These are phyloP conservation scores for Priceomyces carsonii DNA, from an alignment of 805 yeast genomes.

Conservation along the genomic window DNA sequence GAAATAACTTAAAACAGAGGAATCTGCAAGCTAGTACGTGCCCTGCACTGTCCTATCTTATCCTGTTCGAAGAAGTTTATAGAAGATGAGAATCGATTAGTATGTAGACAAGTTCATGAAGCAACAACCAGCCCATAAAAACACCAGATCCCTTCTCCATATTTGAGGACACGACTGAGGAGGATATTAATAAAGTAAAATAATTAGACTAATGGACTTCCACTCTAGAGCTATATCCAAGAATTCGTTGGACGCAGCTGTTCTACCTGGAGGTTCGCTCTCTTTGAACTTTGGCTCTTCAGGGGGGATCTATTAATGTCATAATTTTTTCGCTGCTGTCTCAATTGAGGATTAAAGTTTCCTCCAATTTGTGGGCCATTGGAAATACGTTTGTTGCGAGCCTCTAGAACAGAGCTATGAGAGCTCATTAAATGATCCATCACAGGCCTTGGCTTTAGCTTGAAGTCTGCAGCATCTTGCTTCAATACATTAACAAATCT, in stretches of 20 bases:
- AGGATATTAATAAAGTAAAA: no score
- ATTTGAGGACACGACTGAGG: no score
- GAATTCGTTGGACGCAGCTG: slow-evolving; percentile 27
- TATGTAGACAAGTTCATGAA: no score
- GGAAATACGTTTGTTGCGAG: slow-evolving; percentile 9
- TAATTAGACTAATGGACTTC: no score
- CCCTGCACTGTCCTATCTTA: no score
- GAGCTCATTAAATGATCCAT: slow-evolving; percentile 11
- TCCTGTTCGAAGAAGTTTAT: no score
- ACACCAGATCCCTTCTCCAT: no score
- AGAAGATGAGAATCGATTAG: no score
- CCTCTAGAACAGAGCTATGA: slow-evolving; percentile 6
- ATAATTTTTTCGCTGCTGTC: slow-evolving; percentile 26
- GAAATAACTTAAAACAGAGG: no score
- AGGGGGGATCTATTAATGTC: slow-evolving; percentile 20
- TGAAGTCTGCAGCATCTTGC: slow-evolving; percentile 29
- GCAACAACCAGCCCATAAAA: no score
- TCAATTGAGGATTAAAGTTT: slow-evolving; percentile 25
- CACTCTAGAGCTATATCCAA: slow-evolving; percentile 19
- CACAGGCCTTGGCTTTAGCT: slow-evolving; percentile 25
- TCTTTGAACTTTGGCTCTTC: slow-evolving; percentile 18
- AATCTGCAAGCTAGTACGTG: no score
- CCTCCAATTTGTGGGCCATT: slow-evolving; percentile 23
- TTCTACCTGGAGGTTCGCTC: slow-evolving; percentile 29
- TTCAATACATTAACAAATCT: slow-evolving; percentile 22